These are phyloP conservation scores for Cryptosporidium ryanae DNA, from an alignment of 169 alveolate genomes.

Conservation along the genomic window DNA sequence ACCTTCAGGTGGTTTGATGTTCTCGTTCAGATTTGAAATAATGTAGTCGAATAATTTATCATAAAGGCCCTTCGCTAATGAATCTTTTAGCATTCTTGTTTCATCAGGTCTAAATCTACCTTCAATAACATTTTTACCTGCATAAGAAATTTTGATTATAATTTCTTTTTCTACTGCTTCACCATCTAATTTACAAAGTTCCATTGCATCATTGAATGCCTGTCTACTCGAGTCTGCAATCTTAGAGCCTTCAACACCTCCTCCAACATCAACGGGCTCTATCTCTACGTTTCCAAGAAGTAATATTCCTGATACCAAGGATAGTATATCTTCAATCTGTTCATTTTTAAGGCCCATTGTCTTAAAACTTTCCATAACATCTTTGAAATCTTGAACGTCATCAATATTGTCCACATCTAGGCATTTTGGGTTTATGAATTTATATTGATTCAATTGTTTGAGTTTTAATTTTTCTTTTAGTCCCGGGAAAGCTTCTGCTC, in stretches of 20 bases:
- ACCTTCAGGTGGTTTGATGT: slow-evolving; percentile 90
- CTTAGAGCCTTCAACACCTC: slow-evolving; percentile 89
- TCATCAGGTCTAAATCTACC: slow-evolving; percentile 89
- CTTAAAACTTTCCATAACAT: slow-evolving; percentile 90
- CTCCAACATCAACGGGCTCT: slow-evolving; percentile 86
- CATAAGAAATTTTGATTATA: slow-evolving; percentile 83
- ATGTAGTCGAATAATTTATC: slow-evolving; percentile 95
- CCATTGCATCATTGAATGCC: slow-evolving; percentile 84
- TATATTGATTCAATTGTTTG: slow-evolving; percentile 80
- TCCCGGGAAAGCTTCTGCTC: slow-evolving; percentile 84
- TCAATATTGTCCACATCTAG: slow-evolving; percentile 91
- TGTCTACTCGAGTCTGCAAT: slow-evolving; percentile 80
- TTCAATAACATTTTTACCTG: slow-evolving; percentile 83
- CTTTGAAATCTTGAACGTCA: slow-evolving; percentile 92
- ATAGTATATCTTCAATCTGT: slow-evolving; percentile 88
- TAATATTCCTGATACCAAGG: slow-evolving; percentile 91
- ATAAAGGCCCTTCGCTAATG: slow-evolving; percentile 94
- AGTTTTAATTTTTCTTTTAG: slow-evolving; percentile 83
- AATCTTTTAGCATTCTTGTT: slow-evolving; percentile 86
- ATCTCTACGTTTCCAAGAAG: slow-evolving; percentile 95
- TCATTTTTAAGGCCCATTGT: slow-evolving; percentile 89
- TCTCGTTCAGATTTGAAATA: slow-evolving; percentile 92
- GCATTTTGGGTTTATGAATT: slow-evolving; percentile 88
- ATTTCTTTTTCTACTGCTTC: slow-evolving; percentile 83
- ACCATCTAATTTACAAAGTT: slow-evolving; percentile 84